Evolutionary conservation across 495 filamentous ascomycete genomes (phyloP).

Genomic region (Neurospora sp.): DNA sequence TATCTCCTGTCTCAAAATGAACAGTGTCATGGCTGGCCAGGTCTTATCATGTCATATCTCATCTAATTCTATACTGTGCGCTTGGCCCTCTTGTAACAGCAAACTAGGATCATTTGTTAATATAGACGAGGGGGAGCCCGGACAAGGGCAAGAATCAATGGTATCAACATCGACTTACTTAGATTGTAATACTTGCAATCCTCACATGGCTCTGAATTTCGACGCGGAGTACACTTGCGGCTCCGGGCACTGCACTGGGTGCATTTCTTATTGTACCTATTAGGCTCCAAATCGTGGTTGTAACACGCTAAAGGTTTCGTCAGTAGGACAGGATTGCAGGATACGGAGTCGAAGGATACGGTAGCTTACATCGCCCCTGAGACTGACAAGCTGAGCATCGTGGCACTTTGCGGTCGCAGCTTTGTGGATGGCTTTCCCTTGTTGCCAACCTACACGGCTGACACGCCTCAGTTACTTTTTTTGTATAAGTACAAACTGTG

Average conservation of each 20-base stretch:
- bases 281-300: not conserved
- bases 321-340: not conserved
- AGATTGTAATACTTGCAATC: not conserved
- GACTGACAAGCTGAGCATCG: not conserved
- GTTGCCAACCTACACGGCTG: not conserved
- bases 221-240: not conserved
- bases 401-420: not conserved
- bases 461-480: not conserved
- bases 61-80: not conserved
- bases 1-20: not conserved
- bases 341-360: not conserved
- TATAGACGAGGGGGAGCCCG: not conserved
- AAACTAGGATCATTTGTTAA: not conserved
- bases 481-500: not conserved
- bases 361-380: not conserved
- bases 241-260: not conserved
- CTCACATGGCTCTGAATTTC: not conserved
- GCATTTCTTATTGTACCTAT: not conserved
- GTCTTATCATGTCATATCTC: not conserved
- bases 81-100: not conserved
- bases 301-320: not conserved
- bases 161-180: not conserved
- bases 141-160: not conserved
- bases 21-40: not conserved
- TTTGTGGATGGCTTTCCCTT: not conserved